Conservation (phyloP, 371 early-diverging fungal genomes). For the Fennellomyces sp. region DNA sequence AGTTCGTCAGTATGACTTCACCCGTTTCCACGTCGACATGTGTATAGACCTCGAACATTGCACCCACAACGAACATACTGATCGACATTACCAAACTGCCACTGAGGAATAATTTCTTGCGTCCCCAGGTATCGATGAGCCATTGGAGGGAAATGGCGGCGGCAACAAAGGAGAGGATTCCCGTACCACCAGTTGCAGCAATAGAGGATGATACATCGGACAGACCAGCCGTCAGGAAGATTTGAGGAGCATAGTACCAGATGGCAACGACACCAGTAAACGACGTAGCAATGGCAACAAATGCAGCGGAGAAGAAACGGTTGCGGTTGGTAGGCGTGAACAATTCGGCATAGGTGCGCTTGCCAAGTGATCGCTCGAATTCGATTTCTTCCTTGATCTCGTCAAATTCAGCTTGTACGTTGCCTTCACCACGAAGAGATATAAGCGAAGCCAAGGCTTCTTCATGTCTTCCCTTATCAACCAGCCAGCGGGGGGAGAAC, state of each 20-base stretch:
- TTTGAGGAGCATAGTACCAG: constrained; percentile 49
- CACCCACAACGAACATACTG: constrained; percentile 50
- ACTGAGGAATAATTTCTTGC: constrained; percentile 48
- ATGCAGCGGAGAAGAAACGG: constrained; percentile 41
- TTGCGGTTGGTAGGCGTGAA: constrained; percentile 41
- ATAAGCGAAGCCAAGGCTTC: constrained; percentile 48
- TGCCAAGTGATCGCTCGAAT: constrained; percentile 41
- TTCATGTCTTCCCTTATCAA: constrained; percentile 49
- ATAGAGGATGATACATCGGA: constrained; percentile 29
- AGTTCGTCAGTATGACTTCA: constrained; percentile 25
- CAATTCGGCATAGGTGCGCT: constrained; percentile 40
- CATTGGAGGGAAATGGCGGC: constrained; percentile 63
- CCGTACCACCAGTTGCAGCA: constrained; percentile 44
- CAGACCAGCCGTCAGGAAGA: constrained; percentile 41
- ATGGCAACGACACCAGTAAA: constrained; percentile 69
- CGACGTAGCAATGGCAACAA: constrained; percentile 61
- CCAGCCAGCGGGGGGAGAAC: constrained; percentile 63
- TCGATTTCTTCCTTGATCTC: constrained; percentile 43
- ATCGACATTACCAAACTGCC: constrained; percentile 41
- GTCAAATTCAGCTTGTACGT: constrained; percentile 29
- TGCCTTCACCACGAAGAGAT: constrained; percentile 33
- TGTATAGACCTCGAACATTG: constrained; percentile 36
- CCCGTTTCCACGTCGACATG: constrained; percentile 28
- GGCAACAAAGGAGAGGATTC: constrained; percentile 32
- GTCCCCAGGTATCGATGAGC: constrained; percentile 47